phyloP scores from a whole-genome alignment of 345 rosid genomes.

The Luvunga scandens region DNA sequence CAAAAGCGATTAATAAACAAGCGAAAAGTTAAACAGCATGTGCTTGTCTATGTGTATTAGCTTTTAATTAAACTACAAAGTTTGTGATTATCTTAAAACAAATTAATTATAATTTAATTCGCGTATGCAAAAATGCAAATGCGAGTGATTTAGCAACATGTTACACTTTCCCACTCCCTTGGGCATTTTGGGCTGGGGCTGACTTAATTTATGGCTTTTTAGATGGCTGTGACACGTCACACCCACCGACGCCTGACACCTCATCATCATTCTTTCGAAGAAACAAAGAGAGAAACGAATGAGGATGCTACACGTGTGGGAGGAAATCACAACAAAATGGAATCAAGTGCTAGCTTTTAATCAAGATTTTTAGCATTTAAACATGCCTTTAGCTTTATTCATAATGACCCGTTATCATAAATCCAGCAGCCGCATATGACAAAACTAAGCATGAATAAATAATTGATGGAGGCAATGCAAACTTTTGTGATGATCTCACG shows the following conservation, averaged over 20 bases:
- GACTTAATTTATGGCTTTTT: neutral
- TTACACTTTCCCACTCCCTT: neutral
- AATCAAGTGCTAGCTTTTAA: no score
- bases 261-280: no score
- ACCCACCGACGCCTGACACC: neutral
- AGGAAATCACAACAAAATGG: neutral
- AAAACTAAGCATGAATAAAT: neutral
- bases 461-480: neutral
- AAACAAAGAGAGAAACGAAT: neutral
- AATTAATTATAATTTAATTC: no score
- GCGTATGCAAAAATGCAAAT: no score
- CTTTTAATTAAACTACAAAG: neutral
- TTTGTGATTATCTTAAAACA: neutral
- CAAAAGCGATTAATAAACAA: neutral
- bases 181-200: neutral
- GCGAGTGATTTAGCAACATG: neutral
- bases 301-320: neutral
- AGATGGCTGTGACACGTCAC: neutral
- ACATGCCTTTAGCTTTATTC: neutral
- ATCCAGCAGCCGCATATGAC: neutral
- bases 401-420: neutral
- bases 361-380: no score
- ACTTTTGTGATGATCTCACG: neutral
- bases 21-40: conserved; percentile 1
- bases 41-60: neutral